A percentile compares a stretch with the other conserved stretches of the same genome.
These are phyloP conservation scores for Pseudozyma sp. DNA, from an alignment of 1,284 basidiomycete species.

Conservation along the genomic window DNA sequence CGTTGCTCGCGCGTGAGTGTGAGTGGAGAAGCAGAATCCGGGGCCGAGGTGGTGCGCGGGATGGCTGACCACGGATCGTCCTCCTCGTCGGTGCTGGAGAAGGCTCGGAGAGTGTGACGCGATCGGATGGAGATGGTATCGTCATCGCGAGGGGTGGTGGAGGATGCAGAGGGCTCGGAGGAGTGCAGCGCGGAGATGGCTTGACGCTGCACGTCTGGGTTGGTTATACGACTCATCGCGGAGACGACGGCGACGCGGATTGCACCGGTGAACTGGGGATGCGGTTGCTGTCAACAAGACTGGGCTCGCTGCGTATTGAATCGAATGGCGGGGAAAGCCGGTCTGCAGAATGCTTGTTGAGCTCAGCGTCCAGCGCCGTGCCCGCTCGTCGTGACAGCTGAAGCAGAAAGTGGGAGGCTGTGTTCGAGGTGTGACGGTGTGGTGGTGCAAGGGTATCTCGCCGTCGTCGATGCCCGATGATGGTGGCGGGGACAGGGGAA, in stretches of 20 bases:
- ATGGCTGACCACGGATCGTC: constrained; percentile 43
- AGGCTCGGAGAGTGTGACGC: constrained; percentile 41
- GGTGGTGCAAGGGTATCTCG: too few relatives aligned
- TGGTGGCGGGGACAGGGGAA: too few relatives aligned
- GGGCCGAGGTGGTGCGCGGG: constrained; percentile 8
- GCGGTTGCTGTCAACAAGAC: too few relatives aligned
- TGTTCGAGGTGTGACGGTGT: too few relatives aligned
- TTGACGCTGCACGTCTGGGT: constrained; percentile 1
- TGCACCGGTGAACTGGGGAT: too few relatives aligned
- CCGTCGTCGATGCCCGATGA: too few relatives aligned
- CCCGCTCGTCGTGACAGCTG: too few relatives aligned
- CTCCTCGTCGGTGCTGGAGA: constrained; percentile 15
- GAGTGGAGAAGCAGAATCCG: not conserved
- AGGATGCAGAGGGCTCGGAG: not conserved
- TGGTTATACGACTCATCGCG: constrained; percentile 27
- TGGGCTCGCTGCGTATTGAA: too few relatives aligned
- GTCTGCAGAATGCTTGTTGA: not conserved
- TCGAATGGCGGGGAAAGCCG: too few relatives aligned
- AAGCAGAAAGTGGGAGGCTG: too few relatives aligned
- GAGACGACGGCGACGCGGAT: not conserved
- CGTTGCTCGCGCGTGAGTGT: constrained; percentile 21
- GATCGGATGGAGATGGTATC: constrained; percentile 46
- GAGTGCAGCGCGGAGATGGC: constrained; percentile 8
- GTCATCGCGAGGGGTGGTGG: constrained; percentile 1
- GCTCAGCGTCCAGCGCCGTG: not conserved